A percentile compares a stretch with the other conserved stretches of the same genome.
Conservation (phyloP, 1,139 yeast species). For the Maudiozyma humilis region DNA sequence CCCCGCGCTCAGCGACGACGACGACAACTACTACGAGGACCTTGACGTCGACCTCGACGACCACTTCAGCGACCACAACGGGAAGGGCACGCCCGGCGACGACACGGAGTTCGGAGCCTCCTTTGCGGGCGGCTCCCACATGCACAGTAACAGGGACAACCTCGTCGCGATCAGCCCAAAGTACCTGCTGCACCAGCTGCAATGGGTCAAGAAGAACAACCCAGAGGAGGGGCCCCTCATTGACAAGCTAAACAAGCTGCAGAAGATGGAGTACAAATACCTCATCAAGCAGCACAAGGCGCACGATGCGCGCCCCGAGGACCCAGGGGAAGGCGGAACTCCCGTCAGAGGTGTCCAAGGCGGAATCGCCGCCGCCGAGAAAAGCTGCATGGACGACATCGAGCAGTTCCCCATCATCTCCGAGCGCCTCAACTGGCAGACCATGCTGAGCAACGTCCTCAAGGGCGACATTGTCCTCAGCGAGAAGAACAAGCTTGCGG, state of each 20-base stretch:
- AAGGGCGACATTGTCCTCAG: slow-evolving; percentile 92
- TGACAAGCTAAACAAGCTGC: slow-evolving; percentile 1
- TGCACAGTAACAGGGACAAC: slow-evolving; percentile 19
- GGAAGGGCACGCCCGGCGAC: slow-evolving; percentile 18
- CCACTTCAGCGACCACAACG: slow-evolving; percentile 24
- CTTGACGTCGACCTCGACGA: slow-evolving; percentile 27
- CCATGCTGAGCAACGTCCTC: slow-evolving; percentile 80
- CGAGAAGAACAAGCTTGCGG: slow-evolving; percentile 74
- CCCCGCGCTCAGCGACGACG: too few relatives aligned
- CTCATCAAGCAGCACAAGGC: slow-evolving; percentile 45
- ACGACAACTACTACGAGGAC: slow-evolving; percentile 14
- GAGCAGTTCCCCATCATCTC: slow-evolving; percentile 49
- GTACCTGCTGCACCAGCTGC: slow-evolving; percentile 21
- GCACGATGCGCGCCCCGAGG: slow-evolving; percentile 2
- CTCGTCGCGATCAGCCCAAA: slow-evolving; percentile 25
- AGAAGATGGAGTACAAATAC: slow-evolving; percentile 15
- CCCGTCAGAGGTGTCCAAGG: background rate
- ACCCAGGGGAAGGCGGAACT: background rate
- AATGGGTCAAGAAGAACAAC: slow-evolving; percentile 24
- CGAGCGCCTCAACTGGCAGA: slow-evolving; percentile 92
- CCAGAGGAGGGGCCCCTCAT: slow-evolving; percentile 13
- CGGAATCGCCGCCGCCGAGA: background rate
- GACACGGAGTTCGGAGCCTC: slow-evolving; percentile 22
- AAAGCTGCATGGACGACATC: slow-evolving; percentile 10
- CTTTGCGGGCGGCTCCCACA: slow-evolving; percentile 18